Base-by-base conservation (phyloP, 1,284 basidiomycete genomes). In the Boletus sp. region DNA sequence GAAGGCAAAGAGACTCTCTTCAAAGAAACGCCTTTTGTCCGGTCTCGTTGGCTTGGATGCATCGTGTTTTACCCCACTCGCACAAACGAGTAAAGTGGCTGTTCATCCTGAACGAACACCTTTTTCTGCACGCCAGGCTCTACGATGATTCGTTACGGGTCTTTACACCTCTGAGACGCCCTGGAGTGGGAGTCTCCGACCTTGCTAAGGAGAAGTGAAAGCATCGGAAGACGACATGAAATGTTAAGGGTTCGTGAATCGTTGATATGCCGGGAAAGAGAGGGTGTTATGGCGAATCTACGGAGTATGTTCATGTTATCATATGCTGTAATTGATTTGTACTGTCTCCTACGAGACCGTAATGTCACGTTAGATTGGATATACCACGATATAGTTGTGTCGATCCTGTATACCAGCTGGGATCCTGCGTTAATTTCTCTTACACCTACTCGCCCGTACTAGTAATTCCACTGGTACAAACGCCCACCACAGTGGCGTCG, bases 1-100 rank as follows among this genome's bases (percentile, higher is more conserved):
- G 55, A 74, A 61, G 54, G 46, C 70, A 39, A 73, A 69, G 49
- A 80, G 76, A 52, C 56, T 59, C 8, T 54, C 48, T 46, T 50
- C 59, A 12, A 63, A 61, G 57, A 64, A 61, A 34, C 61, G 59
- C 20, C 38, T 49, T 27, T 44, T 44, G 16, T 35, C 44, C 27
- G 42, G 50, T 39, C 40, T 53, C 19, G 51, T 48, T 37, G 54
- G 55, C 32, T 48, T 50, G 35, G 53, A 53, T 34, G 53, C 57
- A 33, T 64, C 65, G 9, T 25, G 41, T 49, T 43, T 39, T n/a
- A 17, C 42, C 22, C 17, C 47, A 8, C 41, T 33, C 6, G 3
- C 48, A 20, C 62, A 47, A 23, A 48, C 35, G 20, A 51, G 46
- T 9, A 61, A 46, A 44, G 30, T 23, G 41, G 30, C 13, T 35